Percentiles rank a stretch among this genome's conserved stretches.
phyloP scores from a whole-genome alignment of 2,329 filamentous ascomycete genomes.

The Epichloe bromicola region DNA sequence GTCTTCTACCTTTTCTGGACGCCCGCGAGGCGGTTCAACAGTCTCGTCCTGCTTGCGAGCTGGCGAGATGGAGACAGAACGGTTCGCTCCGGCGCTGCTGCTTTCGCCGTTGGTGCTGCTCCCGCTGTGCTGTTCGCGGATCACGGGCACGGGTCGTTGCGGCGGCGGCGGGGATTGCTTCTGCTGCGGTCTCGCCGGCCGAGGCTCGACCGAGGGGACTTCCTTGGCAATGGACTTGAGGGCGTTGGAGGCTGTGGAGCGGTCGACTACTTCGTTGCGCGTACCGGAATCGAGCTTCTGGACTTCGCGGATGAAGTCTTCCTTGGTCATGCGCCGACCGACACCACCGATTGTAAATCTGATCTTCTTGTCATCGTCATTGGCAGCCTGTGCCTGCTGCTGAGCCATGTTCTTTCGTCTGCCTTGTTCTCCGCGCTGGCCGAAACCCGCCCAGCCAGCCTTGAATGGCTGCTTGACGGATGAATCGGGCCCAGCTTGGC shows the following conservation, averaged over 20 bases:
- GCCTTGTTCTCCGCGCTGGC: constrained; percentile 19
- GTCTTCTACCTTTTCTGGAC: constrained; percentile 4
- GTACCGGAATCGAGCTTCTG: constrained; percentile 57
- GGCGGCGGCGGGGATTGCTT: neutral
- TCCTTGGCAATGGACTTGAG: constrained; percentile 38
- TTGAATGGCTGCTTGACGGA: constrained; percentile 26
- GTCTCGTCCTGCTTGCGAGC: constrained; percentile 3
- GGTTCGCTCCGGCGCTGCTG: constrained; percentile 10
- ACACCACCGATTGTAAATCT: constrained; percentile 64
- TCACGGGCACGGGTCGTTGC: constrained; percentile 7
- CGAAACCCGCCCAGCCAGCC: constrained; percentile 39
- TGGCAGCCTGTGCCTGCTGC: constrained; percentile 21
- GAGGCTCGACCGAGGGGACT: constrained; percentile 13
- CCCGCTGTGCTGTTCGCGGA: constrained; percentile 9
- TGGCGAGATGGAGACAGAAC: constrained; percentile 11
- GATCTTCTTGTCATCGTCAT: constrained; percentile 54
- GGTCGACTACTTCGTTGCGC: constrained; percentile 39
- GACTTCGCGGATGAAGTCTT: constrained; percentile 65
- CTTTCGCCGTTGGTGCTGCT: constrained; percentile 7
- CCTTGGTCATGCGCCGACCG: constrained; percentile 66
- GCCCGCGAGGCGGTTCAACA: neutral
- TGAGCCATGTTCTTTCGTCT: constrained; percentile 27
- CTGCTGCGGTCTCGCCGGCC: neutral
- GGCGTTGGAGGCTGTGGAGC: constrained; percentile 32
- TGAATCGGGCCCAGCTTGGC: constrained; percentile 19